phyloP scores from a whole-genome alignment of 805 yeast species.

The Ogataea pilisensis region DNA sequence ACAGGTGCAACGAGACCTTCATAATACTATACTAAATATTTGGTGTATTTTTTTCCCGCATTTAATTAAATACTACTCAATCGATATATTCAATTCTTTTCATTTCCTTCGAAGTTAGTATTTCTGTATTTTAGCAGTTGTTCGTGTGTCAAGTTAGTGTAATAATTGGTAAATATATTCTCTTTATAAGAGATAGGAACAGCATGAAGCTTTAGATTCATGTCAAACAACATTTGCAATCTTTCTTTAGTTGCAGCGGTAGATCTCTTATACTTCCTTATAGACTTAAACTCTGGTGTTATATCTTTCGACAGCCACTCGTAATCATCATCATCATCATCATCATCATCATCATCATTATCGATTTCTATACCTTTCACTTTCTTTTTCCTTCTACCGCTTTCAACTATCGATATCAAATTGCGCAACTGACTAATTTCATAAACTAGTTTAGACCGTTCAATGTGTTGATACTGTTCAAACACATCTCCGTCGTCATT shows the following conservation, averaged over 20 bases:
- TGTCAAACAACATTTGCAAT: neutral
- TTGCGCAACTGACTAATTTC: slow-evolving; percentile 13
- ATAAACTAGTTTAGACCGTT: slow-evolving; percentile 8
- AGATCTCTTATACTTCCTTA: neutral
- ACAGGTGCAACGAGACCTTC: neutral
- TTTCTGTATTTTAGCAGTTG: slow-evolving; percentile 1
- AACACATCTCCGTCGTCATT: slow-evolving; percentile 5
- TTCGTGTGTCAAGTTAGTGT: slow-evolving; percentile 6
- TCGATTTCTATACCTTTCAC: neutral
- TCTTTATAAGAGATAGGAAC: neutral
- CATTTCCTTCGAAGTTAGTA: neutral
- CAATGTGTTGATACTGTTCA: slow-evolving; percentile 11
- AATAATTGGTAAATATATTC: neutral
- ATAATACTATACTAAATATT: too few relatives aligned
- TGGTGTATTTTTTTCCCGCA: too few relatives aligned
- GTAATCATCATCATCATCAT: neutral
- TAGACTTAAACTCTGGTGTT: neutral
- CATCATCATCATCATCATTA: neutral
- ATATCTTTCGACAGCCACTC: slow-evolving; percentile 6
- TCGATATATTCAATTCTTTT: too few relatives aligned
- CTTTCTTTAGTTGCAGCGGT: neutral
- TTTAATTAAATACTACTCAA: too few relatives aligned
- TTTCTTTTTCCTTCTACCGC: neutral
- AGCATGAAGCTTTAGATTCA: neutral
- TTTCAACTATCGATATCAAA: slow-evolving; percentile 8